phyloP scores from a whole-genome alignment of 192 early-diverging fungal species.

The Coemansia erecta region DNA sequence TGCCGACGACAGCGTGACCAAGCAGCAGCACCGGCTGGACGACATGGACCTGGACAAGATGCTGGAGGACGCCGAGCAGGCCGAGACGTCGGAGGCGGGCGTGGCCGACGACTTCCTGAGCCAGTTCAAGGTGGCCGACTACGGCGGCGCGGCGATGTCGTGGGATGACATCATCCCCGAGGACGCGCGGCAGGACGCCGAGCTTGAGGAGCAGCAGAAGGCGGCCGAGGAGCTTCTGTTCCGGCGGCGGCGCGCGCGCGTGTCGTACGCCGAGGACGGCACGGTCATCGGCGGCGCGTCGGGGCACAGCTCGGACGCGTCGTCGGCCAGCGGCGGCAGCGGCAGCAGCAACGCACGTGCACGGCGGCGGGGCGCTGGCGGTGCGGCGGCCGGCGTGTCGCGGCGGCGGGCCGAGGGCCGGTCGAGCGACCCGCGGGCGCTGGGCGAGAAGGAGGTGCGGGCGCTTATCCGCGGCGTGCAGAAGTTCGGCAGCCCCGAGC shows the following conservation, averaged over 20 bases:
- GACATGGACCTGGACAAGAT: slow-evolving; percentile 98
- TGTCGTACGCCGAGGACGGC: slow-evolving; percentile 66
- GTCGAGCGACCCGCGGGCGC: slow-evolving; percentile 41
- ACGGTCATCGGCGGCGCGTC: slow-evolving; percentile 35
- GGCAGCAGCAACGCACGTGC: slow-evolving; percentile 29
- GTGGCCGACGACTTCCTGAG: slow-evolving; percentile 88
- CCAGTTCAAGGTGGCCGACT: slow-evolving; percentile 93
- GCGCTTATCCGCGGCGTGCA: slow-evolving; percentile 75
- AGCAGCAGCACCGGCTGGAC: slow-evolving; percentile 76
- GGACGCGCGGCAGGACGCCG: slow-evolving; percentile 66
- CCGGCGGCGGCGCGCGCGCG: slow-evolving; percentile 56
- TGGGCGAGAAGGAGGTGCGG: slow-evolving; percentile 81
- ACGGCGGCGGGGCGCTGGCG: slow-evolving; percentile 38
- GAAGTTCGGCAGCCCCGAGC: slow-evolving; percentile 80
- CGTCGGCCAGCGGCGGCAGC: slow-evolving; percentile 27
- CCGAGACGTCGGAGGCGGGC: slow-evolving; percentile 70
- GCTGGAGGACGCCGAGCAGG: slow-evolving; percentile 89
- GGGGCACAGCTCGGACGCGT: slow-evolving; percentile 34
- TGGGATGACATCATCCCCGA: slow-evolving; percentile 98
- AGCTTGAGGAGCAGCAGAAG: slow-evolving; percentile 67
- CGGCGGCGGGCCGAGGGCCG: slow-evolving; percentile 30
- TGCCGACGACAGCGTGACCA: slow-evolving; percentile 58
- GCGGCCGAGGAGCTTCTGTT: slow-evolving; percentile 60
- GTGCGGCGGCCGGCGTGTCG: slow-evolving; percentile 8
- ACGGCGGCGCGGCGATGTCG: slow-evolving; percentile 65